phyloP scores from a whole-genome alignment of 1,139 yeast species.

The Geotrichum bryndzae region DNA sequence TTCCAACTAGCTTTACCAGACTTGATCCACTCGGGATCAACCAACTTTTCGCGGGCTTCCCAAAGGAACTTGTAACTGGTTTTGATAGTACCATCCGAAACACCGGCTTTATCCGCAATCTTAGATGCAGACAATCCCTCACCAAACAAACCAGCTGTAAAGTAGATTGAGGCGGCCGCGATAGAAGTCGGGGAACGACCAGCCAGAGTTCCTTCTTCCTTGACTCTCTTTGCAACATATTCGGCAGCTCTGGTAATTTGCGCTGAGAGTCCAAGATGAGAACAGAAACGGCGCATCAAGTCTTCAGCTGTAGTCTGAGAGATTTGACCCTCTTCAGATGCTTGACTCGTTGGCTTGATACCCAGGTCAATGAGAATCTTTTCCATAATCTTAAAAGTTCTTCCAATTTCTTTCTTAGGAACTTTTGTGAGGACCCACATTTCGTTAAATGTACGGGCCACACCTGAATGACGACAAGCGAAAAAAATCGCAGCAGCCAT shows the following conservation, averaged over 20 bases:
- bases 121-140: slow-evolving; percentile 58
- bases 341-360: slow-evolving; percentile 30
- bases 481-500: slow-evolving; percentile 96
- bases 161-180: slow-evolving; percentile 94
- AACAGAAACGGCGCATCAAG: slow-evolving; percentile 91
- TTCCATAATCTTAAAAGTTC: slow-evolving; percentile 67
- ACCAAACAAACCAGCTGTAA: slow-evolving; percentile 80
- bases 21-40: slow-evolving; percentile 70
- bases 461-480: slow-evolving; percentile 92
- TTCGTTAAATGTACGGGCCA: slow-evolving; percentile 92
- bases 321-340: slow-evolving; percentile 45
- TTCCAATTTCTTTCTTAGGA: slow-evolving; percentile 87
- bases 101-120: slow-evolving; percentile 91
- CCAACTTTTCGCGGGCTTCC: slow-evolving; percentile 63
- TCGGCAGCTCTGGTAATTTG: slow-evolving; percentile 91
- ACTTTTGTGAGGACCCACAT: slow-evolving; percentile 93
- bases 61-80: slow-evolving; percentile 81
- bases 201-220: slow-evolving; percentile 87
- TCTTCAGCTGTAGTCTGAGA: slow-evolving; percentile 82
- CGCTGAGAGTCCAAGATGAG: slow-evolving; percentile 80
- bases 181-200: slow-evolving; percentile 96
- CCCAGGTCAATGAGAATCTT: slow-evolving; percentile 46
- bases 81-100: slow-evolving; percentile 94
- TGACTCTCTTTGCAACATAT: slow-evolving; percentile 80
- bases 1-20: slow-evolving; percentile 59